These are phyloP conservation scores for Pestalotiopsis sp. DNA, from an alignment of 2,329 filamentous ascomycete species.

Conservation along the genomic window DNA sequence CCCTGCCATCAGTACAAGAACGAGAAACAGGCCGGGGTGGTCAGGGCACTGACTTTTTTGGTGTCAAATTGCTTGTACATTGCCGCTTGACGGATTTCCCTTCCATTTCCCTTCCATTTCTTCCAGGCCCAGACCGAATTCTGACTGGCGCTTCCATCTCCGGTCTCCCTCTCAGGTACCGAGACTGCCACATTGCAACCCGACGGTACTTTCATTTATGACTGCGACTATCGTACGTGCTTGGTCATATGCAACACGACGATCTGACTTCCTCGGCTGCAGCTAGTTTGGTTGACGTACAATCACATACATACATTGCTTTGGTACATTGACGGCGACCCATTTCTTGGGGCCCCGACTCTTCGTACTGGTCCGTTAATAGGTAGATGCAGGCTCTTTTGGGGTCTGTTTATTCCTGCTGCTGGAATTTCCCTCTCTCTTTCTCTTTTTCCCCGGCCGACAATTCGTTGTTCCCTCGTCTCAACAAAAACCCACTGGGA, in stretches of 20 bases:
- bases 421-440: neutral
- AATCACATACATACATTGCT: conserved; percentile 4
- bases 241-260: neutral
- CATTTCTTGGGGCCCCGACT: neutral
- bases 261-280: conserved; percentile 3
- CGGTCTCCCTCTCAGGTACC: neutral
- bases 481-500: neutral
- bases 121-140: neutral
- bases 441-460: neutral
- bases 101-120: neutral
- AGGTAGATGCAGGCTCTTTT: neutral
- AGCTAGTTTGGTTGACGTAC: conserved; percentile 10
- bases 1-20: neutral
- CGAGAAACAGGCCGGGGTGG: neutral
- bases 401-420: neutral
- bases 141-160: neutral
- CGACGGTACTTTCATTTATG: neutral
- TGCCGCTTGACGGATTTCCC: neutral
- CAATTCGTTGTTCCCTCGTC: neutral
- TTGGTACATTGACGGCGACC: neutral
- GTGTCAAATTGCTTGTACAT: neutral
- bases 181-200: neutral
- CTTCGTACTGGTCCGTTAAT: neutral
- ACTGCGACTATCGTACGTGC: neutral
- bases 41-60: neutral